Evolutionary conservation across 192 early-diverging fungal species (phyloP).

Genomic region (Polychytrium aggregatum): DNA sequence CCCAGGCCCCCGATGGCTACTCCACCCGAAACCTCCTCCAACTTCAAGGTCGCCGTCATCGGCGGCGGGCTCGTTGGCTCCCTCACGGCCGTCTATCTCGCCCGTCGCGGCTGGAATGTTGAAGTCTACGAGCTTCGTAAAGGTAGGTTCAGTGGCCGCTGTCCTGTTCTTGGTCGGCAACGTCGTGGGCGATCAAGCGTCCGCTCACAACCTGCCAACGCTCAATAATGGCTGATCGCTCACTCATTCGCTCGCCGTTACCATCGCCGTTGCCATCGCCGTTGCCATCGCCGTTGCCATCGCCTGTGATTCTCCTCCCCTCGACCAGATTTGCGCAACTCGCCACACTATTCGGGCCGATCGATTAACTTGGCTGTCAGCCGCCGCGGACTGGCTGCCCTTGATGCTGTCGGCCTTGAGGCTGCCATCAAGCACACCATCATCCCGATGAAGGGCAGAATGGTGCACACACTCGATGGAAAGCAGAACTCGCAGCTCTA

Average conservation of each 20-base stretch:
- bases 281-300: background rate
- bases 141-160: slow-evolving; percentile 30
- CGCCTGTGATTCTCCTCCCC: background rate
- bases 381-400: slow-evolving; percentile 69
- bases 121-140: slow-evolving; percentile 73
- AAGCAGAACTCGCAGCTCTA: slow-evolving; percentile 69
- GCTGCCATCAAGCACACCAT: slow-evolving; percentile 50
- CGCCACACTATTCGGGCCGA: slow-evolving; percentile 28
- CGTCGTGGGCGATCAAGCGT: too few relatives aligned
- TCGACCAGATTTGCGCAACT: slow-evolving; percentile 24
- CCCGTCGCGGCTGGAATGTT: slow-evolving; percentile 81
- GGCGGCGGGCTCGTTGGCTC: slow-evolving; percentile 93
- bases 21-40: too few relatives aligned
- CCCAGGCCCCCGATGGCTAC: too few relatives aligned
- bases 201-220: too few relatives aligned
- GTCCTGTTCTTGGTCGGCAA: background rate
- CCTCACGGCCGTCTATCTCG: slow-evolving; percentile 80
- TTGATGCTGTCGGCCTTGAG: slow-evolving; percentile 61
- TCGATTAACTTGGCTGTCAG: slow-evolving; percentile 95
- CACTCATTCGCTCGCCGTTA: too few relatives aligned
- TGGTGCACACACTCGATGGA: slow-evolving; percentile 74
- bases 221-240: background rate
- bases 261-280: background rate
- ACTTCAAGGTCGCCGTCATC: slow-evolving; percentile 59
- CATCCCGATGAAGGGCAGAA: slow-evolving; percentile 86